Evolutionary conservation across 345 rosid genomes (phyloP).

Genomic region (Combretum micranthum): DNA sequence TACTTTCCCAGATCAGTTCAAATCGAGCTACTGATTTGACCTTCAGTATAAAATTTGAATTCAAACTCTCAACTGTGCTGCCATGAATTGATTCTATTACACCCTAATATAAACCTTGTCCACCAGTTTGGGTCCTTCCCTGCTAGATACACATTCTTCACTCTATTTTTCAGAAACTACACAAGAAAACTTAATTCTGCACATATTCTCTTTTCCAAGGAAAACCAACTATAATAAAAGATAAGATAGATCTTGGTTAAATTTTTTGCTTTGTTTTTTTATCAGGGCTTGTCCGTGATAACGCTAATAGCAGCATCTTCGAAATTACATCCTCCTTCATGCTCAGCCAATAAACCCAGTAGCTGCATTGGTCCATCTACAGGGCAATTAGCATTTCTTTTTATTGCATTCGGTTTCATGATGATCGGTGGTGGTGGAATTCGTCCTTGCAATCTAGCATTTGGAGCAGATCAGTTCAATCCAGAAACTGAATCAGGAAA

Average conservation of each 20-base stretch:
- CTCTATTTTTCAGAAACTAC: too few relatives aligned
- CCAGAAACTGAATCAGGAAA: slow-evolving; percentile 32
- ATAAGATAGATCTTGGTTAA: background rate
- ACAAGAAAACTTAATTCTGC: too few relatives aligned
- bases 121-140: too few relatives aligned
- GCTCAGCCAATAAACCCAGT: background rate
- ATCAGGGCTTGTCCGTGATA: slow-evolving; percentile 16
- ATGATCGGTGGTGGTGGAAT: slow-evolving; percentile 39
- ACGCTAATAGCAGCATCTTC: slow-evolving; percentile 13
- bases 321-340: slow-evolving; percentile 12
- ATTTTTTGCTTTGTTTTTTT: background rate
- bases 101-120: too few relatives aligned
- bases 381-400: slow-evolving; percentile 14
- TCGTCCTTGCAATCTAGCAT: slow-evolving; percentile 46
- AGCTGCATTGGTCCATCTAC: slow-evolving; percentile 3
- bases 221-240: background rate
- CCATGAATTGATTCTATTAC: too few relatives aligned
- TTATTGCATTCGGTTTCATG: too few relatives aligned
- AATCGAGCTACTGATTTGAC: too few relatives aligned
- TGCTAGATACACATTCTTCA: too few relatives aligned
- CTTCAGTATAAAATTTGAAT: too few relatives aligned
- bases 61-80: too few relatives aligned
- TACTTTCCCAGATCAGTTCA: too few relatives aligned
- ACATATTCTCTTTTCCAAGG: background rate
- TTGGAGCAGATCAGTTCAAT: slow-evolving; percentile 53